phyloP scores from a whole-genome alignment of 1,284 basidiomycete genomes.

The Apiotrichum veenhuisii region DNA sequence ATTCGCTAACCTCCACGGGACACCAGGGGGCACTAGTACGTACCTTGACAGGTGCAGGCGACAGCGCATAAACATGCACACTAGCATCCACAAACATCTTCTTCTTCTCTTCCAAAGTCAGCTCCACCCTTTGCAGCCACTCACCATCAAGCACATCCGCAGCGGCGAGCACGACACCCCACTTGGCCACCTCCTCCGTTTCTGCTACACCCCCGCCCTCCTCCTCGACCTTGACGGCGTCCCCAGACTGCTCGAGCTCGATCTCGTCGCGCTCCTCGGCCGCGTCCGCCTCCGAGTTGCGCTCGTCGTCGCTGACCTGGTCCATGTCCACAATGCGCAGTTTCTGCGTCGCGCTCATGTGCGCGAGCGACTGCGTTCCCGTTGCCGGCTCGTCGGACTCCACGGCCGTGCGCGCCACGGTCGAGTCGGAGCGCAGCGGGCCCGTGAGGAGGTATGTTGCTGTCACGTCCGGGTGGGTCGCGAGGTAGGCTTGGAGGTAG shows the following conservation, averaged over 20 bases:
- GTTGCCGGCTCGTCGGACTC: constrained; percentile 2
- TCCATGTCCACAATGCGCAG: constrained; percentile 46
- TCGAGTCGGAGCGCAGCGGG: constrained; percentile 26
- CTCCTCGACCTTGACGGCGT: constrained; percentile 7
- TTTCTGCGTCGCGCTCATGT: constrained; percentile 28
- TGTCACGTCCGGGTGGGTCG: constrained; percentile 19
- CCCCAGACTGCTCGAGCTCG: constrained; percentile 16
- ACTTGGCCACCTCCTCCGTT: constrained; percentile 27
- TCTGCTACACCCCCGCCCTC: too few relatives aligned
- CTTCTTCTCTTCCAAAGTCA: constrained; percentile 32
- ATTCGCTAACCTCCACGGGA: too few relatives aligned
- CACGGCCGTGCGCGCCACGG: constrained; percentile 23
- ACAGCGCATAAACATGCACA: constrained; percentile 41
- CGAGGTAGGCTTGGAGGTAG: constrained; percentile 12
- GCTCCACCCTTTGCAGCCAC: constrained; percentile 1
- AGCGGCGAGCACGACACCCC: constrained; percentile 39
- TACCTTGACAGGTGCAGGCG: constrained; percentile 26
- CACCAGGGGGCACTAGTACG: too few relatives aligned
- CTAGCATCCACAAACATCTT: constrained; percentile 32
- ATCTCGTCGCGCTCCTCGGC: constrained; percentile 20
- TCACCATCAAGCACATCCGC: constrained; percentile 38
- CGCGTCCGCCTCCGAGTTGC: constrained; percentile 34
- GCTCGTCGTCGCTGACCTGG: constrained; percentile 38
- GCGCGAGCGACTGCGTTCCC: constrained; percentile 28
- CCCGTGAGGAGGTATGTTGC: constrained; percentile 44